Base-by-base conservation (phyloP, 345 rosid genomes). In the Bruguiera gymnorhiza region DNA sequence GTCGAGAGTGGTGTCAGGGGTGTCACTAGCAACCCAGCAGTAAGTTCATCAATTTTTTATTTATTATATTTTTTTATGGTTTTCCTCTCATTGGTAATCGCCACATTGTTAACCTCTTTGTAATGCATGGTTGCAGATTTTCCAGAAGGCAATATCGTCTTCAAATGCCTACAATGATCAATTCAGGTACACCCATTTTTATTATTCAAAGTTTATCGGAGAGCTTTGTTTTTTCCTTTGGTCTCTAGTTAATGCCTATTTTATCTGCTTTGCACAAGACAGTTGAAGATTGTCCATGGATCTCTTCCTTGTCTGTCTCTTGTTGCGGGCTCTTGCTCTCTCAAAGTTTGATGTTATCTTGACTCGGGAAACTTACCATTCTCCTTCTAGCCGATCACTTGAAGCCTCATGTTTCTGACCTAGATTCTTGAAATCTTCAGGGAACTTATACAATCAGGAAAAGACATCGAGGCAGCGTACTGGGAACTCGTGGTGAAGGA, bases 11-110 rank as follows among this genome's bases (percentile, higher is more conserved):
- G 98, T 13, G 98, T 94, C 50, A 82, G 99, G 82, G 99, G 98
- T 66, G 99, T 94, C 19, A 94, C 99, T n/a, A 94, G 99, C 87
- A 92, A 94, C 81, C 97, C 99, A 27, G 97, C 98, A 87, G 98
- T 94, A 89, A 74, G 50, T 13, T 43, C 50, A 39, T 11, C 48
- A 39, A 1, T 39, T 39, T 39, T 11, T 39, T 3, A 0, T 9
- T 63, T 32, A 21, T 62, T 39, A 32, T 58, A 4, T 36, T 18
- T 24, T 57, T 60, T 37, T 32, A 6, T 58, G 8, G 27, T 18
- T 20, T 24, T 34, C 50, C 4, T 1, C 21, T 27, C 10, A 55
- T 39, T 65, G 11, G 51, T 52, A 46, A n/a, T n/a, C 1, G 15
- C 31, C 60, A 56, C 30, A 24, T 8, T 43, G 51, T 46, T n/a